These are phyloP conservation scores for Coemansia sp. DNA, from an alignment of 192 early-diverging fungal species.

Conservation along the genomic window DNA sequence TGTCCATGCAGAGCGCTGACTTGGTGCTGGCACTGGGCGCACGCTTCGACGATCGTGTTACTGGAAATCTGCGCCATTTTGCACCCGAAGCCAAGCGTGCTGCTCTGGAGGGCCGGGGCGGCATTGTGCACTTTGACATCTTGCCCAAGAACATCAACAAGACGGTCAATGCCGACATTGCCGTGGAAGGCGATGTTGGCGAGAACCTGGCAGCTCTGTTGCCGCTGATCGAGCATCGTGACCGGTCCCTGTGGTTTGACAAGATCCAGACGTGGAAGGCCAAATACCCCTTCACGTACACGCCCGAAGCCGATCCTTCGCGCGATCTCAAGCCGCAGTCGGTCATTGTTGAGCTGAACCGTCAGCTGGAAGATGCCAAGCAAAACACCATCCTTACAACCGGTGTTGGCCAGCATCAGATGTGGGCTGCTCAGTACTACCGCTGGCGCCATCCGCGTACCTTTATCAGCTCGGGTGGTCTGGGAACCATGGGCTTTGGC, in stretches of 20 bases:
- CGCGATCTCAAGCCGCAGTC: slow-evolving; percentile 86
- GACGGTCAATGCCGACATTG: slow-evolving; percentile 84
- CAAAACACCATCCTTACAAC: slow-evolving; percentile 93
- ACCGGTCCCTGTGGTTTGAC: slow-evolving; percentile 83
- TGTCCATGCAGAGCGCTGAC: slow-evolving; percentile 97
- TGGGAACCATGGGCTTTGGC: slow-evolving; percentile 99
- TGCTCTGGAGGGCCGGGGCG: slow-evolving; percentile 81
- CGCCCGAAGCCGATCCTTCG: slow-evolving; percentile 59
- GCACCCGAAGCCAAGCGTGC: slow-evolving; percentile 91
- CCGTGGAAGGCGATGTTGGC: slow-evolving; percentile 93
- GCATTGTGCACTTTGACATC: slow-evolving; percentile 99
- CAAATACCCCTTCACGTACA: slow-evolving; percentile 87
- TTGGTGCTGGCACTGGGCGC: slow-evolving; percentile 93
- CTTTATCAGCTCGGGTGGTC: slow-evolving; percentile 92
- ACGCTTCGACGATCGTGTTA: slow-evolving; percentile 98
- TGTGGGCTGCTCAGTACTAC: slow-evolving; percentile 98
- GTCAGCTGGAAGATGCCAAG: slow-evolving; percentile 78
- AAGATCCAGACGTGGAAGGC: slow-evolving; percentile 83
- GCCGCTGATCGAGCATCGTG: slow-evolving; percentile 68
- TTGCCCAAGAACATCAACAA: slow-evolving; percentile 99
- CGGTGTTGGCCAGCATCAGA: slow-evolving; percentile 98
- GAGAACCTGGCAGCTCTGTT: slow-evolving; percentile 80
- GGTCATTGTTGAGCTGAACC: slow-evolving; percentile 88
- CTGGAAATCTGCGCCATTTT: slow-evolving; percentile 85
- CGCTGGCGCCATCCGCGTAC: slow-evolving; percentile 87